Evolutionary conservation across 805 yeast species (phyloP).

Genomic region (Yamadazyma paraphyllophila): DNA sequence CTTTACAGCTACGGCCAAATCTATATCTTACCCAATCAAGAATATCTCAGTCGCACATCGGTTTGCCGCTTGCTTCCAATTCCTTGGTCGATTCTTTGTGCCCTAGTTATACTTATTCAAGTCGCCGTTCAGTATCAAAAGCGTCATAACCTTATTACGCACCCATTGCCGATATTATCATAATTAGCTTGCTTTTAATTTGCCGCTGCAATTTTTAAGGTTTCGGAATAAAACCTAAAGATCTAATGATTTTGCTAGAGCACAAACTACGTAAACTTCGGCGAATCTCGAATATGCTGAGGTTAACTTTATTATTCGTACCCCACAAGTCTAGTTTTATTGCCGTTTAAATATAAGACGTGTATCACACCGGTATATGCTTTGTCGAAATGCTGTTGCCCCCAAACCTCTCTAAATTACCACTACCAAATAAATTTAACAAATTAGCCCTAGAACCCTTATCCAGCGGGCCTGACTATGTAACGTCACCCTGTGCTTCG

Average conservation of each 20-base stretch:
- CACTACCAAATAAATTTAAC: neutral
- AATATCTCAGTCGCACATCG: too few species aligned
- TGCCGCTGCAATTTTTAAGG: neutral
- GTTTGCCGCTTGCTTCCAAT: too few species aligned
- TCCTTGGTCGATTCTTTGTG: too few species aligned
- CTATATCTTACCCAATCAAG: too few species aligned
- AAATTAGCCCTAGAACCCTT: neutral
- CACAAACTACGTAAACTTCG: neutral
- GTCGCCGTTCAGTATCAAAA: neutral
- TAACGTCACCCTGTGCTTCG: neutral
- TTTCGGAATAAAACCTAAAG: slow-evolving; percentile 4
- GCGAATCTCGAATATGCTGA: slow-evolving; percentile 2
- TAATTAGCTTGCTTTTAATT: neutral
- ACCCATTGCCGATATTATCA: neutral
- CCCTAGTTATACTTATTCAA: neutral
- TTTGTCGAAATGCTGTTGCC: too few species aligned
- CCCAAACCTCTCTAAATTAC: neutral
- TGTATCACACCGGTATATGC: too few species aligned
- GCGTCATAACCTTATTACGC: neutral
- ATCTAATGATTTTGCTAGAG: neutral
- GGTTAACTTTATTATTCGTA: neutral
- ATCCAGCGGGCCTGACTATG: neutral
- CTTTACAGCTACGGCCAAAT: too few species aligned
- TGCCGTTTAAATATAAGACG: neutral
- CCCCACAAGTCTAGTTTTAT: neutral